Base-by-base conservation (phyloP, 495 filamentous ascomycete species). In the Daldinia grandis region DNA sequence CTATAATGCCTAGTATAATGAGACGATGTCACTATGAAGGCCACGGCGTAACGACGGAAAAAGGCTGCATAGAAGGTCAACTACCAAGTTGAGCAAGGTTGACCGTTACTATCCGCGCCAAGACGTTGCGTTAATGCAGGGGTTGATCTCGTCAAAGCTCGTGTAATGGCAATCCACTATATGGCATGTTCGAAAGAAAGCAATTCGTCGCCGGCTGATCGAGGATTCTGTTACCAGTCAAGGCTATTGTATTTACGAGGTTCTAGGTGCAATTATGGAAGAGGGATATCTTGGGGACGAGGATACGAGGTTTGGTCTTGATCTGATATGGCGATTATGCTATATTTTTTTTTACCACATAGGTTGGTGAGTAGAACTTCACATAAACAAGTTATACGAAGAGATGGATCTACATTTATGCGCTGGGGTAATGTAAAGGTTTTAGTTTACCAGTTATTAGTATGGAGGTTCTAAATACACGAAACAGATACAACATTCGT, bases 61-160 rank as follows among this genome's bases (percentile, higher is more conserved):
- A 27, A 37, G 57, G 28, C 64, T 61, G 27, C 58, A 62, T 17
- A 62, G 50, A 14, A 50, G 25, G 6, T 51, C 30, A 68, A 53
- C 65, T 68, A 62, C 58, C 58, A 24, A 50, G 31, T 62, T 68
- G 38, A 68, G 58, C 53, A 31, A 62, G 19, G 51, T 50, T 24
- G 40, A 50, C 30, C 14, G 30, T 25, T 8, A 49, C 24, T 49
- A 61, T 51, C 37, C 65, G 40, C 24, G 58, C 65, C 65, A 62
- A 68, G 65, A 68, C 50, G 50, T 68, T 62, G 65, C 58, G 65
- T 62, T 50, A 28, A 49, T 30, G 28, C 65, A 57, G 58, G 65
- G 65, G 58, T 56, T 15, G 15, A 49, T 40, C 4, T 38, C 12
- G 21, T 61, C 51, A 63, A 59, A 63, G 59, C 47, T 68, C 66